Evolutionary conservation across 2,329 filamentous ascomycete species (phyloP).

Genomic region (Stemphylium vesicarium): DNA sequence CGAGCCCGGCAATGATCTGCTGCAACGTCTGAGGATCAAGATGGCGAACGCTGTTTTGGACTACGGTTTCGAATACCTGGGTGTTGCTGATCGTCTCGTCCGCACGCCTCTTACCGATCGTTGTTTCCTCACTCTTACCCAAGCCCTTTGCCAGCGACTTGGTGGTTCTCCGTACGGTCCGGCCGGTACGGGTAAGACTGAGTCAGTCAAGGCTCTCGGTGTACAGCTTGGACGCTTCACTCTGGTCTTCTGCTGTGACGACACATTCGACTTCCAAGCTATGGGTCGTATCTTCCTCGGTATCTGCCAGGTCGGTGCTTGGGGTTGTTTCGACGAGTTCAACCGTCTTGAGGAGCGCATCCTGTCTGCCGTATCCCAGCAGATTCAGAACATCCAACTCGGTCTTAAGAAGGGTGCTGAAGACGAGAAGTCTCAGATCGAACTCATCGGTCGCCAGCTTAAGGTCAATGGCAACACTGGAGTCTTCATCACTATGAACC

Average conservation of each 20-base stretch:
- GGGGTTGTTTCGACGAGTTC: slow-evolving; percentile 99
- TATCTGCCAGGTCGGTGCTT: slow-evolving; percentile 98
- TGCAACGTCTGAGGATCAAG: slow-evolving; percentile 84
- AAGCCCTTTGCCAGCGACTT: slow-evolving; percentile 91
- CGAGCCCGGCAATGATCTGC: slow-evolving; percentile 76
- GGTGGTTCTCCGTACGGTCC: slow-evolving; percentile 97
- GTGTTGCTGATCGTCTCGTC: slow-evolving; percentile 94
- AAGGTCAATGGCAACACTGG: slow-evolving; percentile 91
- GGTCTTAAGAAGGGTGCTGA: slow-evolving; percentile 84
- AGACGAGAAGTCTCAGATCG: slow-evolving; percentile 86
- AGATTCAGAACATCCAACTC: slow-evolving; percentile 98
- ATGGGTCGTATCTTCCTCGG: slow-evolving; percentile 99
- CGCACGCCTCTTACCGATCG: slow-evolving; percentile 96
- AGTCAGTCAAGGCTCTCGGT: slow-evolving; percentile 97
- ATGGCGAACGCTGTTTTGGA: slow-evolving; percentile 96
- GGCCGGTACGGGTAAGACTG: slow-evolving; percentile 97
- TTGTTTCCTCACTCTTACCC: slow-evolving; percentile 96
- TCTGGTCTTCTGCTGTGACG: slow-evolving; percentile 98
- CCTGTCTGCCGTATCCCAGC: slow-evolving; percentile 95
- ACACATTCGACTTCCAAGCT: slow-evolving; percentile 99
- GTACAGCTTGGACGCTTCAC: slow-evolving; percentile 97
- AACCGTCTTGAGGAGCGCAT: slow-evolving; percentile 98
- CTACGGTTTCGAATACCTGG: slow-evolving; percentile 98
- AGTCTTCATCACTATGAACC: slow-evolving; percentile 99
- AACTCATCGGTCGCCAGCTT: slow-evolving; percentile 89